Conservation (phyloP, 441 rosid genomes). For the Brassica hybrid region DNA sequence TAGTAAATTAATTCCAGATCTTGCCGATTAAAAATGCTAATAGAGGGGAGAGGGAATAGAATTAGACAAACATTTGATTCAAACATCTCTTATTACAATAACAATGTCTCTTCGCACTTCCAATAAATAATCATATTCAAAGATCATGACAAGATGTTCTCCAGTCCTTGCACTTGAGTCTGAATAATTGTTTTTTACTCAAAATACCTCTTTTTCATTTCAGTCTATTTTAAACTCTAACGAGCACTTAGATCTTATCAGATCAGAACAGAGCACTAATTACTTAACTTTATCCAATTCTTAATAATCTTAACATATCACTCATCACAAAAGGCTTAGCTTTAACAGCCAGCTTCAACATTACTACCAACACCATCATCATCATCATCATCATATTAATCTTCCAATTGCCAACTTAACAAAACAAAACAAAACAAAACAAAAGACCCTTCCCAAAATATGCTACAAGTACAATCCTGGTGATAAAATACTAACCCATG, state of each 20-base stretch:
- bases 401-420: constrained; percentile 25
- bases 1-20: constrained; percentile 32
- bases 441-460: constrained; percentile 27
- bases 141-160: constrained; percentile 23
- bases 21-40: constrained; percentile 16
- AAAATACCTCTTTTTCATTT: neutral
- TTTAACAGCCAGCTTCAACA: constrained; percentile 28
- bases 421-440: constrained; percentile 3
- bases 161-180: constrained; percentile 27
- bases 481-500: constrained; percentile 2
- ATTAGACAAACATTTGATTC: constrained; percentile 41
- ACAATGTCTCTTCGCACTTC: constrained; percentile 26
- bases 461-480: constrained; percentile 27
- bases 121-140: constrained; percentile 22
- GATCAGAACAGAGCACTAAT: constrained; percentile 26
- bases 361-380: constrained; percentile 13
- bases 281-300: constrained; percentile 18
- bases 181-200: constrained; percentile 33
- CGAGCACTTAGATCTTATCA: constrained; percentile 36
- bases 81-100: constrained; percentile 39
- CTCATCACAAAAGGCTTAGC: constrained; percentile 29
- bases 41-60: constrained; percentile 12
- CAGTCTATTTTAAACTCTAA: constrained; percentile 18
- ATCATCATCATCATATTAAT: constrained; percentile 28
- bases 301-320: constrained; percentile 20